Evolutionary conservation across 768 basidiomycete genomes (phyloP), one percentile per base, ranked within the genome.

Genomic region (Hygrophorus russula): DNA sequence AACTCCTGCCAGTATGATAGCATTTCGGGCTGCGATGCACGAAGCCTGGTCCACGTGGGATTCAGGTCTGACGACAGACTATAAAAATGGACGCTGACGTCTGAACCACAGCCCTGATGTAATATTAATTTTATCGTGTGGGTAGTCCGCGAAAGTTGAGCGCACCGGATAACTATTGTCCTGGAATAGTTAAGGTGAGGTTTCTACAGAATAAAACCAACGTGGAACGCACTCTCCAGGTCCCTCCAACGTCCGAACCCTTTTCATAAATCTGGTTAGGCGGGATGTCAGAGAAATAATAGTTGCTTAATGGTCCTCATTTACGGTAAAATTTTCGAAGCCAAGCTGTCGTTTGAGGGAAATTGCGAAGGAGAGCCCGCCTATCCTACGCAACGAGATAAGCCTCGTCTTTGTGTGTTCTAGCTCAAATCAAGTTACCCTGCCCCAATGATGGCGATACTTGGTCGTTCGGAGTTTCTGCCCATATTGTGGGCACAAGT

Each of bases 31-130:
- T 73, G 69, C 5, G 54, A 55, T 6, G 65, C 65, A 45, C 67
- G 69, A 3, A 63, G 63, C 13, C 57, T 49, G 5, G 57, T 53
- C 74, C 74, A 76, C 45, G 71, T 57, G 5, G 64, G 59, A 19
- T 67, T 63, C 6, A 68, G 61, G 36, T 74, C 71, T 3, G 69
- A 62, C 1, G 73, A 73, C n/a, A 71, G 58, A 18, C 65, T 67
- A 49, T 70, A 73, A 56, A 65, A 68, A 31, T 63, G 59, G 39
- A 66, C 62, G 6, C 55, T 46, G 14, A 71, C 53, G 45, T 73
- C 72, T 0, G 69, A 73, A 2, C 65, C 54, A 51, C 70, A 64
- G 19, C 71, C 72, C 70, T 65, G 44, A 24, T 14, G n/a, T 2
- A 9, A 35, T 9, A 35, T 13, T 35, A 35, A n/a, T 35, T 14